Evolutionary conservation across 2,329 filamentous ascomycete species (phyloP).

Genomic region (Colletotrichum plurivorum): DNA sequence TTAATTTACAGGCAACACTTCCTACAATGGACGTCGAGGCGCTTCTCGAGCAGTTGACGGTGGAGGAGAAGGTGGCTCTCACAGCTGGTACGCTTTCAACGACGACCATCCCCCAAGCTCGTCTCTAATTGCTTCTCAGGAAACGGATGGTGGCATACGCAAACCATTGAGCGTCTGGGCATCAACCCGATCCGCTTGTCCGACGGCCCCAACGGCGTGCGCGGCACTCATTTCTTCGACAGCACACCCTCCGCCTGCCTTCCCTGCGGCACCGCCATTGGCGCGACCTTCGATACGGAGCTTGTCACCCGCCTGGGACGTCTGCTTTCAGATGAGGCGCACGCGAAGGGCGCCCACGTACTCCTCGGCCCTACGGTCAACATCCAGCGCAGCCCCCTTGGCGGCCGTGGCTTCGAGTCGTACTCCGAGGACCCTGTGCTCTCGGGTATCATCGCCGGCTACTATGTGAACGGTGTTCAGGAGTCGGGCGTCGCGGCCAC

Average conservation of each 20-base stretch:
- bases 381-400: slow-evolving; percentile 71
- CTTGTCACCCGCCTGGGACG: slow-evolving; percentile 65
- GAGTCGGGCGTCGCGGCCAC: slow-evolving; percentile 68
- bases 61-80: slow-evolving; percentile 40
- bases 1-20: neutral
- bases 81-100: slow-evolving; percentile 31
- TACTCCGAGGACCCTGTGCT: slow-evolving; percentile 71
- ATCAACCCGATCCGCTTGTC: slow-evolving; percentile 39
- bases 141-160: slow-evolving; percentile 43
- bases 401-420: slow-evolving; percentile 72
- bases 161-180: slow-evolving; percentile 35
- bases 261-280: slow-evolving; percentile 70
- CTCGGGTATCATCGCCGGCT: slow-evolving; percentile 67
- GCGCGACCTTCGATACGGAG: slow-evolving; percentile 69
- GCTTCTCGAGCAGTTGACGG: slow-evolving; percentile 37
- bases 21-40: slow-evolving; percentile 36
- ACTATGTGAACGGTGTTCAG: slow-evolving; percentile 68
- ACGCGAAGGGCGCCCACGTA: slow-evolving; percentile 69
- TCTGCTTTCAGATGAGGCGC: slow-evolving; percentile 66
- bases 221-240: slow-evolving; percentile 78
- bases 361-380: slow-evolving; percentile 75
- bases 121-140: slow-evolving; percentile 15
- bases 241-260: slow-evolving; percentile 72
- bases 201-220: slow-evolving; percentile 55
- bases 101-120: rapidly evolving